Evolutionary conservation across 148 eudicot species (phyloP).

Genomic region (Rhododendron molle): DNA sequence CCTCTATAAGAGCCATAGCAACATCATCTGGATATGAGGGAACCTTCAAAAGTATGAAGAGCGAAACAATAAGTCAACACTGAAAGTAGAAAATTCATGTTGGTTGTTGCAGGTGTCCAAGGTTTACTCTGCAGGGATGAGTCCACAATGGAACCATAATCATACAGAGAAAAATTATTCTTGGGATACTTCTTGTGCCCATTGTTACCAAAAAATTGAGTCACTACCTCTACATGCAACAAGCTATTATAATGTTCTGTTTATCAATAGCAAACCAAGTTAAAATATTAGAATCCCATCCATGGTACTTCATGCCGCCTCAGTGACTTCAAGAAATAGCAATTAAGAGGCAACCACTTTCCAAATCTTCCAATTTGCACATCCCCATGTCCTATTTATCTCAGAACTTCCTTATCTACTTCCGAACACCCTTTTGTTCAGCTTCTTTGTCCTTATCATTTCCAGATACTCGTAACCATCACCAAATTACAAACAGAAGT

Average conservation of each 20-base stretch:
- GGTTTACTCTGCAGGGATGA: not conserved
- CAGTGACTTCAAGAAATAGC: not conserved
- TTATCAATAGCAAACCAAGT: not conserved
- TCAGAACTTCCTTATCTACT: not conserved
- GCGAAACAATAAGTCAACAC: constrained; percentile 17
- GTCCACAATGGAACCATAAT: not conserved
- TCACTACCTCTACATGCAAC: not conserved
- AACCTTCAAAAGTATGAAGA: constrained; percentile 47
- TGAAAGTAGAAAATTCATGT: not conserved
- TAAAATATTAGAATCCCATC: not conserved
- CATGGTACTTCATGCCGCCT: not conserved
- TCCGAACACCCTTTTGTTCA: not conserved
- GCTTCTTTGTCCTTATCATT: not conserved
- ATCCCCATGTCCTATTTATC: not conserved
- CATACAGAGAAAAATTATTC: not conserved
- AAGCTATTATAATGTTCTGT: not conserved
- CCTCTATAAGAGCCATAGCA: constrained; percentile 92
- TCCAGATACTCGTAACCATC: not conserved
- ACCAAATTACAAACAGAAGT: not conserved
- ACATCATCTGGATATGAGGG: constrained; percentile 99
- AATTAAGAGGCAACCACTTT: not conserved
- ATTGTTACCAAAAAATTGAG: not conserved
- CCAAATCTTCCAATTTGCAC: not conserved
- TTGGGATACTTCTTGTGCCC: not conserved
- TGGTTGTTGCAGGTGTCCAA: not conserved